Evolutionary conservation across 306 rosid genomes (phyloP).

Genomic region (Prunus davidiana): DNA sequence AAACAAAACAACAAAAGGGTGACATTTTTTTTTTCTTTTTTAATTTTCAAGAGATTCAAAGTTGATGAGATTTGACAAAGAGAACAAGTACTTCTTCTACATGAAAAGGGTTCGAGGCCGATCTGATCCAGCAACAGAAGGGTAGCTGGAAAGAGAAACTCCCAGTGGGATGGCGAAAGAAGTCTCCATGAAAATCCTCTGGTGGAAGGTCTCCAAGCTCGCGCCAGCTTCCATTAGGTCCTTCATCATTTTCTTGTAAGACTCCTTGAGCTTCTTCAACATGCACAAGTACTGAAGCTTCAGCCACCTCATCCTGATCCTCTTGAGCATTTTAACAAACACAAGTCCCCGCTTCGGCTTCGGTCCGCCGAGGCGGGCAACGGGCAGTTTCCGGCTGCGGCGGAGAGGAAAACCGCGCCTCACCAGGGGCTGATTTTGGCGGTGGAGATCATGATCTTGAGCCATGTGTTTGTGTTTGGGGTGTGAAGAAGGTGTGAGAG

Average conservation of each 20-base stretch:
- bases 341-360: slow-evolving; percentile 30
- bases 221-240: slow-evolving; percentile 49
- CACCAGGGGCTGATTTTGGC: slow-evolving; percentile 8
- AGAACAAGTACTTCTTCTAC: slow-evolving; percentile 8
- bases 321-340: slow-evolving; percentile 31
- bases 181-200: slow-evolving; percentile 55
- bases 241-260: slow-evolving; percentile 34
- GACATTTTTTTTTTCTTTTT: neutral
- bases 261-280: slow-evolving; percentile 45
- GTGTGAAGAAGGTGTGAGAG: neutral
- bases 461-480: slow-evolving; percentile 36
- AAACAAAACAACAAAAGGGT: neutral
- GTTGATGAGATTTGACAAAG: neutral
- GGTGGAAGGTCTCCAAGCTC: slow-evolving; percentile 48
- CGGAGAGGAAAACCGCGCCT: slow-evolving; percentile 28
- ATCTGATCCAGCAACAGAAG: slow-evolving; percentile 37
- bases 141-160: slow-evolving; percentile 41
- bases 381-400: slow-evolving; percentile 40
- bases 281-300: slow-evolving; percentile 42
- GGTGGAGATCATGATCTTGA: slow-evolving; percentile 20
- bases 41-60: neutral
- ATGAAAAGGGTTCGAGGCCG: slow-evolving; percentile 40
- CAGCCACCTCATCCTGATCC: slow-evolving; percentile 50
- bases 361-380: slow-evolving; percentile 48
- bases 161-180: slow-evolving; percentile 64